A percentile compares a stretch with the other conserved stretches of the same genome.
Conservation (phyloP, 2,329 filamentous ascomycete species). For the Alternaria ethzedia region DNA sequence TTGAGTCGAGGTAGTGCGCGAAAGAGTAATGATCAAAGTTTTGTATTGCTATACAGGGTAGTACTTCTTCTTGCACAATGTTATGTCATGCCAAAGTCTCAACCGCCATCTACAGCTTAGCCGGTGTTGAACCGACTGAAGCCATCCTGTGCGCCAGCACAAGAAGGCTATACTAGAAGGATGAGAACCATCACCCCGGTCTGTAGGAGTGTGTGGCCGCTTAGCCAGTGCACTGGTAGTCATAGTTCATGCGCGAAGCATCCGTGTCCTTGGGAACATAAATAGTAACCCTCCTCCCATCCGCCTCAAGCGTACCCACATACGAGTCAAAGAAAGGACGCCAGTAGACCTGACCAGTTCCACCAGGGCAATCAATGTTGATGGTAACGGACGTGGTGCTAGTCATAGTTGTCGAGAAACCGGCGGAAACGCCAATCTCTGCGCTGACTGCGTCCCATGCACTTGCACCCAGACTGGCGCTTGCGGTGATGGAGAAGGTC, state of each 20-base stretch:
- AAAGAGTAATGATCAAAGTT: background rate
- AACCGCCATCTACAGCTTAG: background rate
- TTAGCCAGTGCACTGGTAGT: slow-evolving; percentile 5
- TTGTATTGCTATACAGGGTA: background rate
- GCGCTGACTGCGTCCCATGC: background rate
- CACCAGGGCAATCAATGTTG: background rate
- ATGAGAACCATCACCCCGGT: background rate
- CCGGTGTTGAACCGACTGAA: background rate
- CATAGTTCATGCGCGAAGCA: slow-evolving; percentile 1
- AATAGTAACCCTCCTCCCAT: background rate
- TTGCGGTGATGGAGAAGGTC: background rate
- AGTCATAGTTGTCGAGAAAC: background rate
- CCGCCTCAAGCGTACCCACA: background rate
- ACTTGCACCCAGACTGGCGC: background rate
- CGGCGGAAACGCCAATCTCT: background rate
- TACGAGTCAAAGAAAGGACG: background rate
- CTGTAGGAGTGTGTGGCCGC: fast-evolving
- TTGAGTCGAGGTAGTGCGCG: background rate
- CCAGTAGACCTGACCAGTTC: background rate
- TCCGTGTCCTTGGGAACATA: background rate
- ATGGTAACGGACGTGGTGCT: background rate
- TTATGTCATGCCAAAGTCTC: background rate
- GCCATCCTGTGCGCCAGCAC: background rate
- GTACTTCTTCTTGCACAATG: background rate
- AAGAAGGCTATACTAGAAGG: background rate